A percentile compares a stretch with the other conserved stretches of the same genome.
Evolutionary conservation across 1,139 yeast species (phyloP).

Genomic region (Oligophagozyma castellii): DNA sequence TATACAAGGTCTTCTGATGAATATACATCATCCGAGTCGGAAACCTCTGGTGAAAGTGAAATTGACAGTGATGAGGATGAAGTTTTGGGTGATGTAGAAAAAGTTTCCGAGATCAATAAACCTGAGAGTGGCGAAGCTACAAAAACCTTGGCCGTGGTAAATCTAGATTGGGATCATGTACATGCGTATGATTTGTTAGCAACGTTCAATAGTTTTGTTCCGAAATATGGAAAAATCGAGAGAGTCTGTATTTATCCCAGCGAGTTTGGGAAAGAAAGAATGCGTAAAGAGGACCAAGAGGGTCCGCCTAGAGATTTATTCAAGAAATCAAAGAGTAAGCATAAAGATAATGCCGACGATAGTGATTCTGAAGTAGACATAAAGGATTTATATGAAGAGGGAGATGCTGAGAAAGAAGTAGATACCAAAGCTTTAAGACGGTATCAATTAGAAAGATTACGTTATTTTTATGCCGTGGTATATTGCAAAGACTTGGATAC

Average conservation of each 20-base stretch:
- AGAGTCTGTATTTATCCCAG: slow-evolving; percentile 78
- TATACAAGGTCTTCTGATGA: slow-evolving; percentile 29
- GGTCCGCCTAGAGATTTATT: slow-evolving; percentile 91
- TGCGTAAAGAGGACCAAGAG: slow-evolving; percentile 78
- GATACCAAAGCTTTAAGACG: slow-evolving; percentile 54
- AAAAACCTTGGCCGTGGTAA: slow-evolving; percentile 73
- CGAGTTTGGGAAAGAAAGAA: slow-evolving; percentile 84
- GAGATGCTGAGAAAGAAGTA: slow-evolving; percentile 57
- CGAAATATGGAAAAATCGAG: slow-evolving; percentile 54
- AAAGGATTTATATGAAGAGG: slow-evolving; percentile 56
- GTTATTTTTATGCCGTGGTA: slow-evolving; percentile 91
- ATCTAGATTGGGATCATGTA: slow-evolving; percentile 94
- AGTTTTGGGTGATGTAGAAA: slow-evolving; percentile 25
- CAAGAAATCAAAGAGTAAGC: slow-evolving; percentile 29
- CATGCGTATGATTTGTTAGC: slow-evolving; percentile 81
- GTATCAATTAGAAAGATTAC: slow-evolving; percentile 74
- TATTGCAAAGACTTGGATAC: slow-evolving; percentile 64
- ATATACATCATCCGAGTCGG: slow-evolving; percentile 30
- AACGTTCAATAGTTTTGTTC: slow-evolving; percentile 77
- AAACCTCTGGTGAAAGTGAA: slow-evolving; percentile 26
- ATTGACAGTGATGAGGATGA: slow-evolving; percentile 26
- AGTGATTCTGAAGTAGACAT: slow-evolving; percentile 36
- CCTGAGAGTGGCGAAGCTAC: slow-evolving; percentile 85
- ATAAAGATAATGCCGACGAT: slow-evolving; percentile 25
- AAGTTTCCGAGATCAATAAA: slow-evolving; percentile 41